A percentile compares a stretch with the other conserved stretches of the same genome.
Evolutionary conservation across 306 rosid genomes (phyloP).

Genomic region (Malus sieversii): DNA sequence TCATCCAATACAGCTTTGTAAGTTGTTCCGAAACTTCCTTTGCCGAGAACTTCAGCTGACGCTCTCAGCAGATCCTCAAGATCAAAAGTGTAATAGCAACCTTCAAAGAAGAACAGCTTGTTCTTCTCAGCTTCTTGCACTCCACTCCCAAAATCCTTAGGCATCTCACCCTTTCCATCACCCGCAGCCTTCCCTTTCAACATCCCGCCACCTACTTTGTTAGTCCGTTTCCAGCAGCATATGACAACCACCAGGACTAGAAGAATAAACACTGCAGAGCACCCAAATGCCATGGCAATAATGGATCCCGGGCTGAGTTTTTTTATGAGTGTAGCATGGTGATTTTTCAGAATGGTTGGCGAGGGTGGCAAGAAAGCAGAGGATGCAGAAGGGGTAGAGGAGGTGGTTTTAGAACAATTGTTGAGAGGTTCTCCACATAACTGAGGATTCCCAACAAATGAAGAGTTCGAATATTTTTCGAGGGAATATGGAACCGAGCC

Average conservation of each 20-base stretch:
- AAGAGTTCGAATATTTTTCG: constrained; percentile 40
- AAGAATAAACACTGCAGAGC: constrained; percentile 34
- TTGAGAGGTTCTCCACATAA: constrained; percentile 65
- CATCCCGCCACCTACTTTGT: constrained; percentile 27
- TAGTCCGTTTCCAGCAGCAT: constrained; percentile 36
- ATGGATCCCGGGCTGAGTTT: constrained; percentile 37
- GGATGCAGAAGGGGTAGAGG: constrained; percentile 40
- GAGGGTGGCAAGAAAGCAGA: constrained; percentile 23
- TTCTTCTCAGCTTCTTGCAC: constrained; percentile 79
- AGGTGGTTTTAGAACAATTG: constrained; percentile 34
- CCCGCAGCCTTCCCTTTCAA: constrained; percentile 49
- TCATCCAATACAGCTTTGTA: constrained; percentile 86
- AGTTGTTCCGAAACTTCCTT: constrained; percentile 77
- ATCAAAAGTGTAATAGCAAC: constrained; percentile 51
- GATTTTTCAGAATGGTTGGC: constrained; percentile 21
- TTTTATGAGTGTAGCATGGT: constrained; percentile 25
- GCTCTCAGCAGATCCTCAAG: constrained; percentile 80
- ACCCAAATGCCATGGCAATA: constrained; percentile 49
- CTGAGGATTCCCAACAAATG: constrained; percentile 59
- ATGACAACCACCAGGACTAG: constrained; percentile 30
- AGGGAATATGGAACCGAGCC: constrained; percentile 65
- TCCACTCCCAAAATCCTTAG: constrained; percentile 74
- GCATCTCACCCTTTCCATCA: constrained; percentile 51
- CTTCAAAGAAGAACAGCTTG: constrained; percentile 71
- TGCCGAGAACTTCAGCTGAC: constrained; percentile 86